Conservation (phyloP, 2,329 filamentous ascomycete species). For the Penicillium sp. region DNA sequence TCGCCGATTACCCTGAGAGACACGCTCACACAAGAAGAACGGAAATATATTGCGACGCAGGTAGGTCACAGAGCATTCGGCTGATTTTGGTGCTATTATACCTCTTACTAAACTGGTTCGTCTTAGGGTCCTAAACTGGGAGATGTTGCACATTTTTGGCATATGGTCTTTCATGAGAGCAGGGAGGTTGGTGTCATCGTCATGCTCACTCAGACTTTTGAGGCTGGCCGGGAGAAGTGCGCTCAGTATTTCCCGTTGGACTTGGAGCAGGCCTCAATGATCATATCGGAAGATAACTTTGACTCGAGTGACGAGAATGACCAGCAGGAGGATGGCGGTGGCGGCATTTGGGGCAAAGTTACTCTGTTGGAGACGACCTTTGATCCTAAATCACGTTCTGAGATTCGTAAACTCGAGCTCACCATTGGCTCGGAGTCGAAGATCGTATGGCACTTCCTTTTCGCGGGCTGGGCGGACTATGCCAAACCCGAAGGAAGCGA, state of each 20-base stretch:
- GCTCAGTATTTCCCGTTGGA: conserved; percentile 75
- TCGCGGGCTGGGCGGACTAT: conserved; percentile 86
- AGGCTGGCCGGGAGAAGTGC: conserved; percentile 75
- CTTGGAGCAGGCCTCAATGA: conserved; percentile 48
- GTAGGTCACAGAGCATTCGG: conserved; percentile 29
- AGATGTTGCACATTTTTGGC: conserved; percentile 80
- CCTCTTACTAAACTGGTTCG: conserved; percentile 7
- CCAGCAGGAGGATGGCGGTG: conserved; percentile 57
- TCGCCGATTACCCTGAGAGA: conserved; percentile 61
- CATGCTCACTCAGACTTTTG: conserved; percentile 88
- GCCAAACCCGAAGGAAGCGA: conserved; percentile 62
- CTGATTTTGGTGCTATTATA: neutral
- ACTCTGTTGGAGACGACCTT: conserved; percentile 53
- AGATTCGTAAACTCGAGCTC: conserved; percentile 67
- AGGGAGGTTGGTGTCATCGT: conserved; percentile 73
- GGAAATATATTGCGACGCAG: conserved; percentile 84
- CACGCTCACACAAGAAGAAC: conserved; percentile 43
- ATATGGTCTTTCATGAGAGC: conserved; percentile 87
- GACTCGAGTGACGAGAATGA: conserved; percentile 55
- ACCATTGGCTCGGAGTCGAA: conserved; percentile 51
- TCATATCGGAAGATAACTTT: conserved; percentile 34
- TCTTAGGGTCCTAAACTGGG: conserved; percentile 67
- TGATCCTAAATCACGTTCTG: conserved; percentile 56
- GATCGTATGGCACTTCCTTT: conserved; percentile 76
- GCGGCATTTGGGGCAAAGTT: conserved; percentile 61